These are phyloP conservation scores for Zancudomyces culisetae DNA, from an alignment of 371 early-diverging fungal genomes.

Conservation along the genomic window DNA sequence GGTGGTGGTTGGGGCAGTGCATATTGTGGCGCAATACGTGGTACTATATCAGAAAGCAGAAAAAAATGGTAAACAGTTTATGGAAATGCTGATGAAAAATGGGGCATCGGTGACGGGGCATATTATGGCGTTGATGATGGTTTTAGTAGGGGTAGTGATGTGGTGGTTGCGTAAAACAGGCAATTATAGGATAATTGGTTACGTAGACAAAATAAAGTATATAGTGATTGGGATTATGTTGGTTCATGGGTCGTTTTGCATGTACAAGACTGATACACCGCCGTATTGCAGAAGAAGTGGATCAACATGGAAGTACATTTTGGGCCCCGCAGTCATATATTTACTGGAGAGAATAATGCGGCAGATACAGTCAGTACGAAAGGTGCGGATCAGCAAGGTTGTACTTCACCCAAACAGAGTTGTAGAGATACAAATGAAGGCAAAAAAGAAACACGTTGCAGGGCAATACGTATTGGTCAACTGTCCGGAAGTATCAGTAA, in stretches of 20 bases:
- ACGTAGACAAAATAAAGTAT: conserved; percentile 61
- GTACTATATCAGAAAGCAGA: conserved; percentile 36
- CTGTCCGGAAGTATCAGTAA: conserved; percentile 36
- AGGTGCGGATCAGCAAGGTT: conserved; percentile 43
- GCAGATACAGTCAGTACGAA: conserved; percentile 36
- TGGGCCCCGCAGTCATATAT: conserved; percentile 41
- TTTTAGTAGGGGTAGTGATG: conserved; percentile 49
- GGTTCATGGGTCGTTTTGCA: conserved; percentile 65
- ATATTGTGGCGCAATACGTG: conserved; percentile 46
- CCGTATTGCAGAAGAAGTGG: conserved; percentile 47
- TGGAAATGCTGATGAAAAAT: conserved; percentile 27
- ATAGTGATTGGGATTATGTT: conserved; percentile 57
- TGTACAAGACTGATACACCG: conserved; percentile 45
- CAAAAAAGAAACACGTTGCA: conserved; percentile 37
- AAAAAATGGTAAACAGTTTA: conserved; percentile 9
- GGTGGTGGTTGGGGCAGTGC: conserved; percentile 48
- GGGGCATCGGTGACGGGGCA: conserved; percentile 69
- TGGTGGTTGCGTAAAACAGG: conserved; percentile 32
- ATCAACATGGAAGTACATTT: conserved; percentile 64
- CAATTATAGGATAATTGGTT: conserved; percentile 66
- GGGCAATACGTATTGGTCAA: conserved; percentile 57
- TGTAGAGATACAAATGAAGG: conserved; percentile 42
- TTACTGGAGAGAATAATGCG: conserved; percentile 47
- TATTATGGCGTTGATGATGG: conserved; percentile 39
- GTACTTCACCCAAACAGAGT: conserved; percentile 49